Percentiles rank a stretch among this genome's conserved stretches.
These are phyloP conservation scores for Lathyrus sativus DNA, from an alignment of 306 rosid genomes.

Conservation along the genomic window DNA sequence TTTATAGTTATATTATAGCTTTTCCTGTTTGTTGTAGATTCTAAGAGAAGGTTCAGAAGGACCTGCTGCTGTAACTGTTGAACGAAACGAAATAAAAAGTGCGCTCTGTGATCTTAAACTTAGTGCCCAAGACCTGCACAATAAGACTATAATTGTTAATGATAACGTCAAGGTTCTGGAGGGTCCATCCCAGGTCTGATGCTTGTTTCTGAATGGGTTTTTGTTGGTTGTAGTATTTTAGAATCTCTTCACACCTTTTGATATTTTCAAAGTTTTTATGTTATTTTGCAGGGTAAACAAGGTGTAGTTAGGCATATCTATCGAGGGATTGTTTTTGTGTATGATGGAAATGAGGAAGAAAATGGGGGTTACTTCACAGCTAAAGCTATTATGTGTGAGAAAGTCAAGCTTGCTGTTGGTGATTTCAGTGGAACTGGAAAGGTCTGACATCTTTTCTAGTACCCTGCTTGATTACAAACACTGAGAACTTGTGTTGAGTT, in stretches of 20 bases:
- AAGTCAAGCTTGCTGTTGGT: slow-evolving; percentile 59
- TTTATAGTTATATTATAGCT: slow-evolving; percentile 13
- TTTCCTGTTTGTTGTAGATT: slow-evolving; percentile 54
- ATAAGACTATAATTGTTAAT: slow-evolving; percentile 62
- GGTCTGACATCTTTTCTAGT: slow-evolving; percentile 49
- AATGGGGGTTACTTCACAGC: slow-evolving; percentile 80
- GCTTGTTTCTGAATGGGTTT: neutral
- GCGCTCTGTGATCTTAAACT: slow-evolving; percentile 70
- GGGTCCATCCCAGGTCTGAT: slow-evolving; percentile 75
- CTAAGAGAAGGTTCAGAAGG: slow-evolving; percentile 73
- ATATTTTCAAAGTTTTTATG: slow-evolving; percentile 30
- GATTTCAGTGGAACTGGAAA: slow-evolving; percentile 50
- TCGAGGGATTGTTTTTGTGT: slow-evolving; percentile 68
- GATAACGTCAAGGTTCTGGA: slow-evolving; percentile 74
- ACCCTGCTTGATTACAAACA: slow-evolving; percentile 13
- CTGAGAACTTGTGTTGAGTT: slow-evolving; percentile 7
- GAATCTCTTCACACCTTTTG: slow-evolving; percentile 21
- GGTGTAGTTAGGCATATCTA: slow-evolving; percentile 83
- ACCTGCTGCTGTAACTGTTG: slow-evolving; percentile 58
- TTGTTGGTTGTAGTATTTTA: slow-evolving; percentile 2
- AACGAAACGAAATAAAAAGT: slow-evolving; percentile 57
- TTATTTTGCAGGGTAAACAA: slow-evolving; percentile 75
- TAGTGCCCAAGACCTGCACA: slow-evolving; percentile 68
- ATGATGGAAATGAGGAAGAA: slow-evolving; percentile 66
- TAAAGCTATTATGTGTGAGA: slow-evolving; percentile 83